Conservation (phyloP, 805 yeast species). For the Saccharomycopsis sp. region DNA sequence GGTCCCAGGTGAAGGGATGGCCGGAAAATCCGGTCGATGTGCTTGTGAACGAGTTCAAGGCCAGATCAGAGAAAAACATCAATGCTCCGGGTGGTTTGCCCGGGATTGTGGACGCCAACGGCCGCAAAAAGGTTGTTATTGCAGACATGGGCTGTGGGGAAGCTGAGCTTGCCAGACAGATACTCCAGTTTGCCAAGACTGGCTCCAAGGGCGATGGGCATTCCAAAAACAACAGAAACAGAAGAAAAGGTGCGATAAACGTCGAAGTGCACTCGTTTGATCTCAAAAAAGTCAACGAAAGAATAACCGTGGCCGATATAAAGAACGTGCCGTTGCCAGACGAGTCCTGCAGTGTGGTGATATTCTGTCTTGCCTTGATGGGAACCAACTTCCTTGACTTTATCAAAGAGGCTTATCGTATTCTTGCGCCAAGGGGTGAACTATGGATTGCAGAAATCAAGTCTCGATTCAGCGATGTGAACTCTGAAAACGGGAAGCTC, state of each 20-base stretch:
- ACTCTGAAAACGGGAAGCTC: not conserved
- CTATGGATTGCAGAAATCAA: conserved; percentile 97
- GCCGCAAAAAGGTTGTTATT: conserved; percentile 59
- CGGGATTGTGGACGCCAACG: conserved; percentile 38
- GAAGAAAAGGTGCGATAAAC: conserved; percentile 37
- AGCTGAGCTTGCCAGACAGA: conserved; percentile 74
- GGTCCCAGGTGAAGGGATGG: conserved; percentile 94
- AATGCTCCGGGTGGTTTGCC: conserved; percentile 97
- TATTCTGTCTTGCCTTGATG: conserved; percentile 93
- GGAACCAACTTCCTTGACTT: conserved; percentile 95
- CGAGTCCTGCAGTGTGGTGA: conserved; percentile 75
- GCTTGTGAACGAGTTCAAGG: conserved; percentile 64
- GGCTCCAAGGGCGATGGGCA: conserved; percentile 28
- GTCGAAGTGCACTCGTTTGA: conserved; percentile 84
- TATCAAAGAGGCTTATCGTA: conserved; percentile 80
- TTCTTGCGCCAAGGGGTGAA: conserved; percentile 86
- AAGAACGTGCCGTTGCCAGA: conserved; percentile 80
- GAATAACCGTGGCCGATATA: conserved; percentile 96
- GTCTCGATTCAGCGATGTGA: conserved; percentile 73
- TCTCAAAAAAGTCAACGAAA: conserved; percentile 76
- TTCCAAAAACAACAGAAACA: conserved; percentile 23
- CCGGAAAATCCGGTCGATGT: conserved; percentile 98
- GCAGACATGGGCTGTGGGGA: conserved; percentile 99
- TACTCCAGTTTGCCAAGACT: conserved; percentile 41
- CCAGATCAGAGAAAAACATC: conserved; percentile 55